Percentiles rank a stretch among this genome's conserved stretches.
Conservation (phyloP, 1,284 basidiomycete species). For the Ceratobasidium sp. region DNA sequence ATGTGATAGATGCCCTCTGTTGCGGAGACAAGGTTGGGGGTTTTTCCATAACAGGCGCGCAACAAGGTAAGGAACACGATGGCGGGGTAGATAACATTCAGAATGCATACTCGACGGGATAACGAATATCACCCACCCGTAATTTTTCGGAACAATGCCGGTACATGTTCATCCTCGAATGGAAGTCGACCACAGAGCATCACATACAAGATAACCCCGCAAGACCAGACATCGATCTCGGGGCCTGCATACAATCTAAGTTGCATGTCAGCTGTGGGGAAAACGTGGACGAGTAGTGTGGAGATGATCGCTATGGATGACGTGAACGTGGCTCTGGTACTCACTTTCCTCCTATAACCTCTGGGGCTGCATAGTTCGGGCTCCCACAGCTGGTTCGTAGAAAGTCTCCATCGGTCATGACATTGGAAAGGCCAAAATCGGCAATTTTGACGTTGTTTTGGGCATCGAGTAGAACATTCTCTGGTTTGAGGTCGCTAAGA, state of each 20-base stretch:
- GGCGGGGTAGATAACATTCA: constrained; percentile 2
- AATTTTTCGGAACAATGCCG: constrained; percentile 90
- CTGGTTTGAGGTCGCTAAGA: constrained; percentile 85
- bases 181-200: constrained; percentile 92
- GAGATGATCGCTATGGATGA: background rate
- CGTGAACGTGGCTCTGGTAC: constrained; percentile 43
- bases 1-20: constrained; percentile 85
- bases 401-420: constrained; percentile 95
- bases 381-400: constrained; percentile 94
- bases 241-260: constrained; percentile 84
- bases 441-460: constrained; percentile 83
- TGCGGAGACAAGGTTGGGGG: constrained; percentile 38
- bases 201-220: constrained; percentile 94
- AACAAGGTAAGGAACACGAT: background rate
- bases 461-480: constrained; percentile 75
- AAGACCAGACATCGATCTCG: constrained; percentile 98
- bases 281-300: background rate
- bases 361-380: constrained; percentile 95
- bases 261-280: constrained; percentile 22
- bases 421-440: constrained; percentile 92
- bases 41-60: constrained; percentile 1
- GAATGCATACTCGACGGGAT: background rate
- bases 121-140: constrained; percentile 65
- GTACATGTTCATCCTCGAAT: constrained; percentile 95
- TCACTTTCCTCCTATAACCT: constrained; percentile 86